A percentile compares a stretch with the other conserved stretches of the same genome.
phyloP scores from a whole-genome alignment of 768 basidiomycete species.

The Agrocybe chaxingu region DNA sequence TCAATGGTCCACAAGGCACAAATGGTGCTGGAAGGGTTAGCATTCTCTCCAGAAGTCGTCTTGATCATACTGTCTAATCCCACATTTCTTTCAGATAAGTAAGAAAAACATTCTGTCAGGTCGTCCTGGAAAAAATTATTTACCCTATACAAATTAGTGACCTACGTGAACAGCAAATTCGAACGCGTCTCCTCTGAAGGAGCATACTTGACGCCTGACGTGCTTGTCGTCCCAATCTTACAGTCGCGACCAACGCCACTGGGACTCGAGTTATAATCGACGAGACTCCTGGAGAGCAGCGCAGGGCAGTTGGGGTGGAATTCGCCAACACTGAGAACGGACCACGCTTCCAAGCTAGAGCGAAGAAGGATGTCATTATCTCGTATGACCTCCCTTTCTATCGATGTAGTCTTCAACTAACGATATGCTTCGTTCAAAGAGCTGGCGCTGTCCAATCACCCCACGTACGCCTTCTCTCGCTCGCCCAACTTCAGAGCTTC shows the following conservation, averaged over 20 bases:
- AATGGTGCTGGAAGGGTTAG: conserved; percentile 43
- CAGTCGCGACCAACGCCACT: conserved; percentile 50
- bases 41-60: too few species aligned
- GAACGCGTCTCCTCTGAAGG: conserved; percentile 60
- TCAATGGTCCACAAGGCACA: conserved; percentile 56
- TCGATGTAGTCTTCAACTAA: background rate
- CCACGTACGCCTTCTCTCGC: conserved; percentile 5
- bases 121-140: background rate
- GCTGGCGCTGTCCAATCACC: conserved; percentile 18
- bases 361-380: conserved; percentile 58
- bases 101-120: conserved; percentile 10
- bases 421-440: conserved; percentile 7
- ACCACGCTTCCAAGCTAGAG: conserved; percentile 40
- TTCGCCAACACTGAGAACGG: conserved; percentile 40
- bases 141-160: conserved; percentile 45
- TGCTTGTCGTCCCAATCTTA: conserved; percentile 64
- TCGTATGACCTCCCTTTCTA: conserved; percentile 38
- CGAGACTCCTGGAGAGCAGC: conserved; percentile 22
- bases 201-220: conserved; percentile 63
- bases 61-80: too few species aligned
- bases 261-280: conserved; percentile 61
- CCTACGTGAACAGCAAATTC: conserved; percentile 53
- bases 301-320: conserved; percentile 60
- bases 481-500: background rate
- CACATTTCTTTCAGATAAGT: conserved; percentile 33